Evolutionary conservation across 371 early-diverging fungal genomes (phyloP).

Genomic region (Dinochytrium kinnereticum): DNA sequence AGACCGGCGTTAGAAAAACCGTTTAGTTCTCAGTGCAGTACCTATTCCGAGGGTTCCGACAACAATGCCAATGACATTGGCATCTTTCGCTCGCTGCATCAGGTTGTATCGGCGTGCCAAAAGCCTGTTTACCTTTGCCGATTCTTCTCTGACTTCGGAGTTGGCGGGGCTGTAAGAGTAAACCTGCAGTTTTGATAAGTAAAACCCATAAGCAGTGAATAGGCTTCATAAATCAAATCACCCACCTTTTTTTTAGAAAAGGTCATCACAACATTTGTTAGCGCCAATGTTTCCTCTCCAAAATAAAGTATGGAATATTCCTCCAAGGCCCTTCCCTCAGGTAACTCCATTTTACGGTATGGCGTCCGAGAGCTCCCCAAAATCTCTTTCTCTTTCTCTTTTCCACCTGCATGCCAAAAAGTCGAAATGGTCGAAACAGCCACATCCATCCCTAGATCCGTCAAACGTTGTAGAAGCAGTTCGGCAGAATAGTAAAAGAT

Average conservation of each 20-base stretch:
- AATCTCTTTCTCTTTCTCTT: not conserved
- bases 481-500: constrained; percentile 64
- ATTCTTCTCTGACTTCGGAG: constrained; percentile 63
- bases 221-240: constrained; percentile 24
- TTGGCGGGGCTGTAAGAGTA: constrained; percentile 63
- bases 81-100: constrained; percentile 92
- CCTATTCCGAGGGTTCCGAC: constrained; percentile 95
- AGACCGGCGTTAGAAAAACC: constrained; percentile 4
- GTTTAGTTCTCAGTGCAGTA: constrained; percentile 52
- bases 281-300: constrained; percentile 79
- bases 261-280: constrained; percentile 87
- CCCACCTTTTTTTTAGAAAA: constrained; percentile 68
- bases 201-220: not conserved
- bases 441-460: not conserved
- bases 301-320: constrained; percentile 80
- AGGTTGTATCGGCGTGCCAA: constrained; percentile 79
- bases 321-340: constrained; percentile 54
- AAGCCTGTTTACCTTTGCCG: constrained; percentile 67
- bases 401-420: not conserved
- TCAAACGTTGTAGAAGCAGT: constrained; percentile 1
- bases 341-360: constrained; percentile 32
- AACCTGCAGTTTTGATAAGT: constrained; percentile 17
- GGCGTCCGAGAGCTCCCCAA: not conserved
- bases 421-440: not conserved
- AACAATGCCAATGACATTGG: constrained; percentile 90